Base-by-base conservation (phyloP, 2,329 filamentous ascomycete species). In the Colletotrichum sp. region DNA sequence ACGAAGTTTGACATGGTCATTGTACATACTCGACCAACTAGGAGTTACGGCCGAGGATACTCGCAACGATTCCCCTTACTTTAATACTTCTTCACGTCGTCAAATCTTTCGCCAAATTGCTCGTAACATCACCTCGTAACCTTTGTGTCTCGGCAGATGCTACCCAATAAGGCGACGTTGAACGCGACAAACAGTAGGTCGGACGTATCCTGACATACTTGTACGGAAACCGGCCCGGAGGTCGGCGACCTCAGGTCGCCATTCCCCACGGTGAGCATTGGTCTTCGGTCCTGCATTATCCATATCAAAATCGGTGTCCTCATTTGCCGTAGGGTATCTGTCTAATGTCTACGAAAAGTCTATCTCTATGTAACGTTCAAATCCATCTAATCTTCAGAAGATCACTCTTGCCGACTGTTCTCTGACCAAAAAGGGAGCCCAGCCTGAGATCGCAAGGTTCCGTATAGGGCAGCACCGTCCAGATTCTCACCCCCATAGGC, bases 401-500 rank as follows among this genome's bases (percentile, higher is more conserved):
- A 30, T 34, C 28, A 66, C 30, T 36, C 44, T 34, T 67, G 71
- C 2, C 65, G 71, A 18, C 71, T 73, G 39, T 69, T 73, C 15
- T 86, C 84, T 4, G 81, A 88, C 79, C 87, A 85, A 80, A 90
- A 90, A 0, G 82, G 78, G 21, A 89, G 72, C 0, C 87, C 87
- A 5, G 87, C 85, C 71, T 87, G 82, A 64, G 79, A 77, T 57
- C 88, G 83, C 26, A 90, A 79, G 30, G 87, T 80, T 1, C 89
- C 89, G 81, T 88, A 90, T 78, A 90, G 84, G n/a, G 86, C 87
- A 0, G 89, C 89, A 69, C 87, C 83, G 30, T 82, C 78, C 57
- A 90, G 80, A 76, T 89, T 85, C 30, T 73, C 55, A 9, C 64
- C 64, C 2, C 71, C 71, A 24, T 28, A 73, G 1, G 71, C 71